Conservation (phyloP, 1,139 yeast species). For the Suhomyces bolitotheri region DNA sequence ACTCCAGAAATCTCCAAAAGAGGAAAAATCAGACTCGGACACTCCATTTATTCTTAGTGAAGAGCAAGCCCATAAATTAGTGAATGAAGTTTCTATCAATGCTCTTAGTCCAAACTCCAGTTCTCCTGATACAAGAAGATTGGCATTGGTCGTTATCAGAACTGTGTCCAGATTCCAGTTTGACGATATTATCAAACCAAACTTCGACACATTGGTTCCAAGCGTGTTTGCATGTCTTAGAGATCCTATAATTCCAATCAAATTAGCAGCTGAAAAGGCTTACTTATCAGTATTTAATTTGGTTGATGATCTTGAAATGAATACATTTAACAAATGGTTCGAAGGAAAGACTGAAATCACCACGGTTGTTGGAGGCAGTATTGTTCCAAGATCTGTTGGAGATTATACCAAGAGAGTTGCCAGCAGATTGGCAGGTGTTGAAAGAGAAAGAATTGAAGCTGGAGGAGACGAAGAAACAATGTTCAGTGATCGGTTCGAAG, state of each 20-base stretch:
- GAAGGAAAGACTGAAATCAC: slow-evolving; percentile 25
- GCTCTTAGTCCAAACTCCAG: slow-evolving; percentile 56
- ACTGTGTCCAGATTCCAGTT: slow-evolving; percentile 69
- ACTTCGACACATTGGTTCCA: slow-evolving; percentile 62
- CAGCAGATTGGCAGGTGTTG: slow-evolving; percentile 75
- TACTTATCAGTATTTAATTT: slow-evolving; percentile 70
- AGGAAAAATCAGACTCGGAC: slow-evolving; percentile 12
- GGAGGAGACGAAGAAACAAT: slow-evolving; percentile 91
- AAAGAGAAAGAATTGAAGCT: slow-evolving; percentile 80
- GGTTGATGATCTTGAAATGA: slow-evolving; percentile 67
- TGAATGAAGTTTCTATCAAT: slow-evolving; percentile 50
- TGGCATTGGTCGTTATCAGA: slow-evolving; percentile 73
- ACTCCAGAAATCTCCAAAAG: slow-evolving; percentile 42
- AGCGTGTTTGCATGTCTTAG: slow-evolving; percentile 81
- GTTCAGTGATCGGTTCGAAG: slow-evolving; percentile 83
- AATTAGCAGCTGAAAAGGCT: slow-evolving; percentile 93
- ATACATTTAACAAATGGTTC: slow-evolving; percentile 63
- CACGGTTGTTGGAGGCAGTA: slow-evolving; percentile 48
- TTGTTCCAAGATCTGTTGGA: slow-evolving; percentile 72
- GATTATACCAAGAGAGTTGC: slow-evolving; percentile 92
- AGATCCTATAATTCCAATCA: slow-evolving; percentile 84
- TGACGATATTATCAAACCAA: slow-evolving; percentile 48
- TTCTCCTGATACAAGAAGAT: slow-evolving; percentile 79
- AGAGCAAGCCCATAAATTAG: slow-evolving; percentile 35
- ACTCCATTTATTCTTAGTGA: slow-evolving; percentile 39